Conservation (phyloP, 345 rosid genomes). For the Viola odorata region DNA sequence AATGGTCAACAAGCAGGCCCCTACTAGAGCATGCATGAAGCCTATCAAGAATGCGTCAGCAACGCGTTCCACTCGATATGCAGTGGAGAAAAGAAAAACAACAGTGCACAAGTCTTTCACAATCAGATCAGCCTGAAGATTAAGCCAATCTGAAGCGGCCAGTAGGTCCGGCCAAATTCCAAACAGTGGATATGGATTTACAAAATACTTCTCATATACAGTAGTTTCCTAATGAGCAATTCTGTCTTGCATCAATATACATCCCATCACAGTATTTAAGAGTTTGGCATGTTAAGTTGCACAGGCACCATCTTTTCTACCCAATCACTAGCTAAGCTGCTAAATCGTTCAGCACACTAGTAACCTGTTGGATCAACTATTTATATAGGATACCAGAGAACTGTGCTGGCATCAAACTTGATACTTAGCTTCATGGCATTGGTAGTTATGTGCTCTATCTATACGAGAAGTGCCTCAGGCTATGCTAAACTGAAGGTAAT, state of each 20-base stretch:
- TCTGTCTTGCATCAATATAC: too few species aligned
- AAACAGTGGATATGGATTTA: too few species aligned
- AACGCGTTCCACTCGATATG: not conserved
- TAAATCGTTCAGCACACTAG: not conserved
- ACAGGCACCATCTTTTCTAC: not conserved
- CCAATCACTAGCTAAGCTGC: not conserved
- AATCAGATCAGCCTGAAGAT: not conserved
- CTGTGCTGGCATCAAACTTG: too few species aligned
- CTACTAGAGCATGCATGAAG: not conserved
- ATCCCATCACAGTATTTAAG: not conserved
- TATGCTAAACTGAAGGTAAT: too few species aligned
- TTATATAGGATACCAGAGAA: too few species aligned
- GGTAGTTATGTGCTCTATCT: too few species aligned
- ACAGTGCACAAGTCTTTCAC: not conserved
- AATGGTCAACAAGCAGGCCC: not conserved
- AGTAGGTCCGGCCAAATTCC: too few species aligned
- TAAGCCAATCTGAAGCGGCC: not conserved
- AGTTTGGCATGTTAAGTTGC: not conserved
- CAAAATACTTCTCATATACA: too few species aligned
- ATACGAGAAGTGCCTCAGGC: too few species aligned
- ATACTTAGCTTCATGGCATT: too few species aligned
- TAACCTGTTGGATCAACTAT: too few species aligned
- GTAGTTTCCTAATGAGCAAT: too few species aligned
- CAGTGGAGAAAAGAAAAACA: not conserved
- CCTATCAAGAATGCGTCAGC: not conserved